A percentile compares a stretch with the other conserved stretches of the same genome.
Evolutionary conservation across 306 rosid species (phyloP).

Genomic region (Malus sieversii): DNA sequence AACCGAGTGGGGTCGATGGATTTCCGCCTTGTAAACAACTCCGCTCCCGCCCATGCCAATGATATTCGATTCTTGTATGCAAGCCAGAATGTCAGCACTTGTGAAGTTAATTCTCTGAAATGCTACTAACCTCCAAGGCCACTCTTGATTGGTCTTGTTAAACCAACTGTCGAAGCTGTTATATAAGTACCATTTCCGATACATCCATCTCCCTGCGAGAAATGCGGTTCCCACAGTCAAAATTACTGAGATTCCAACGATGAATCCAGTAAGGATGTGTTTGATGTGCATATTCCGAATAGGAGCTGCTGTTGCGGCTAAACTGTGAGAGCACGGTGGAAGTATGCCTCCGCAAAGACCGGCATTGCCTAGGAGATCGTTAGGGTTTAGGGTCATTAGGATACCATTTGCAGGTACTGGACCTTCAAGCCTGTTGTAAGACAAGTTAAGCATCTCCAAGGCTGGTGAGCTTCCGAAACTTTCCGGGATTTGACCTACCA

Average conservation of each 20-base stretch:
- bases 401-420: conserved; percentile 74
- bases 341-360: conserved; percentile 79
- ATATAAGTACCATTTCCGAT: conserved; percentile 45
- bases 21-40: conserved; percentile 81
- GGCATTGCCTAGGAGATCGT: conserved; percentile 57
- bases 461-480: conserved; percentile 71
- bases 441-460: conserved; percentile 68
- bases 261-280: conserved; percentile 43
- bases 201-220: conserved; percentile 44
- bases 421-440: conserved; percentile 79
- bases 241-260: conserved; percentile 47
- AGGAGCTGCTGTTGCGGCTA: conserved; percentile 6
- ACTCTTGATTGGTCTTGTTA: conserved; percentile 47
- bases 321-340: conserved; percentile 57
- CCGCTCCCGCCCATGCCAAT: conserved; percentile 83
- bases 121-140: conserved; percentile 89
- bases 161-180: conserved; percentile 51
- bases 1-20: conserved; percentile 43
- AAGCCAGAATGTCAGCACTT: conserved; percentile 55
- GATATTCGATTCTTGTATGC: conserved; percentile 65
- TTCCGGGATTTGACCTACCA: conserved; percentile 59
- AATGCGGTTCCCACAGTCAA: conserved; percentile 35
- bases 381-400: conserved; percentile 49
- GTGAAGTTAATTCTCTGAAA: conserved; percentile 83
- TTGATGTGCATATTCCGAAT: conserved; percentile 30